phyloP scores from a whole-genome alignment of 2,329 filamentous ascomycete genomes.

The Lachnellula hyalina region DNA sequence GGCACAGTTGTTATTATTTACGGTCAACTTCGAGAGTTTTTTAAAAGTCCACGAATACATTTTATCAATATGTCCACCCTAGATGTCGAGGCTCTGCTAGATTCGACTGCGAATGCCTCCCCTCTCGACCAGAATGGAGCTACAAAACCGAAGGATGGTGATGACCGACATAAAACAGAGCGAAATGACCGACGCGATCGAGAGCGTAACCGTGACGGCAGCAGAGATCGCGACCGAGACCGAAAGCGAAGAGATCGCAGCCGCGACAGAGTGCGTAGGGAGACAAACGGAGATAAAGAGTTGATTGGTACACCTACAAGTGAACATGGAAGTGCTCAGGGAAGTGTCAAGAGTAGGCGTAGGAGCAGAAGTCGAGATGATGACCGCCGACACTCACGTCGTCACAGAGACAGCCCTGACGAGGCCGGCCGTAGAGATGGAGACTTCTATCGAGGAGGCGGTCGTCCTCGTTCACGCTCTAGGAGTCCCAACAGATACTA shows the following conservation, averaged over 20 bases:
- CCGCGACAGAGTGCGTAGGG: slow-evolving; percentile 43
- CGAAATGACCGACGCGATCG: slow-evolving; percentile 48
- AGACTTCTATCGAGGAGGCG: slow-evolving; percentile 65
- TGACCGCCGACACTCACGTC: slow-evolving; percentile 67
- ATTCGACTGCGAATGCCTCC: slow-evolving; percentile 68
- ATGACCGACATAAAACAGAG: slow-evolving; percentile 52
- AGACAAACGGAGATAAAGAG: slow-evolving; percentile 42
- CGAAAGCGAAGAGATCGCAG: slow-evolving; percentile 55
- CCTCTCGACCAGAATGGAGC: slow-evolving; percentile 37
- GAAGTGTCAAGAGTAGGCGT: slow-evolving; percentile 72
- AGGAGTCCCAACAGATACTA: slow-evolving; percentile 63
- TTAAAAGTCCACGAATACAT: not conserved
- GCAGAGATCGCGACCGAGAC: slow-evolving; percentile 52
- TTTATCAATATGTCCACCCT: slow-evolving; percentile 55
- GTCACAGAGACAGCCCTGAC: slow-evolving; percentile 54
- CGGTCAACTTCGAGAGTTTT: not conserved
- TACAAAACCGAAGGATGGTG: slow-evolving; percentile 47
- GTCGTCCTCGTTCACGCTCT: slow-evolving; percentile 63
- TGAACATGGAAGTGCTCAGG: slow-evolving; percentile 65
- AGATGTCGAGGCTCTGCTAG: slow-evolving; percentile 87
- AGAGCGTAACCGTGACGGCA: slow-evolving; percentile 49
- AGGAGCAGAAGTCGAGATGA: slow-evolving; percentile 74
- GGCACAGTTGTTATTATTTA: not conserved
- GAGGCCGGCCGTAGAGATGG: slow-evolving; percentile 46
- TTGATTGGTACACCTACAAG: slow-evolving; percentile 65